Base-by-base conservation (phyloP, 23 red algal species). In the Gracilaria vermiculophylla region DNA sequence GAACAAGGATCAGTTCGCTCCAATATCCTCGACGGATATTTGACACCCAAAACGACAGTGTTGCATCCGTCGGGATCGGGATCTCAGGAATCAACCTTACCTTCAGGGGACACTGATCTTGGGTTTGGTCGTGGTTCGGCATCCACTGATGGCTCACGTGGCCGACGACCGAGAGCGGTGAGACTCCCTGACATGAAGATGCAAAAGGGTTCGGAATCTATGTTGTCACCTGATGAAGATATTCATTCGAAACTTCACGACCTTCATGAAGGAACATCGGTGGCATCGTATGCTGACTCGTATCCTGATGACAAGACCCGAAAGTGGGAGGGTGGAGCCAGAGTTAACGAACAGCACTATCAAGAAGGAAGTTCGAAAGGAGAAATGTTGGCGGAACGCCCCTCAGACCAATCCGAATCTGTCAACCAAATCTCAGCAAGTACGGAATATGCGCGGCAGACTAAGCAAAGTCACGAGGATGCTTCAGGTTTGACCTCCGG, bases 61-160 rank as follows among this genome's bases (percentile, higher is more conserved):
- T 20, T 79, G 8, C 76, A 79, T 21, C 42, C 76, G 20, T 60
- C 53, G 1, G 50, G 76, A 27, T 79, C 76, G 1, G 36, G 76
- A 10, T 54, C 50, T 3, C 53, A 79, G 49, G 81, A 74, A 35
- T 86, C 81, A 42, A 74, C 81, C 43, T 33, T 86, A 28, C 81
- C 81, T 2, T 86, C 81, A 14, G 81, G 81, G 19, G 66, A 86
- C 29, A 86, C 81, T 20, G 81, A 86, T 16, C 25, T 86, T 3
- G 81, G 28, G 23, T 35, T 72, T 49, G 66, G 81, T 36, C 60
- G 66, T 49, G 47, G 53, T 49, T 70, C 60, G 12, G 52, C 45
- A 40, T 54, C 60, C 20, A 53, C 44, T 19, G 62, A 86, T 39
- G 56, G 62, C 32, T 56, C 81, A 14, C 37, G 44, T 11, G 34